Evolutionary conservation across 768 basidiomycete species (phyloP), one percentile per base, ranked within the genome.

Genomic region (Boletus sp.): DNA sequence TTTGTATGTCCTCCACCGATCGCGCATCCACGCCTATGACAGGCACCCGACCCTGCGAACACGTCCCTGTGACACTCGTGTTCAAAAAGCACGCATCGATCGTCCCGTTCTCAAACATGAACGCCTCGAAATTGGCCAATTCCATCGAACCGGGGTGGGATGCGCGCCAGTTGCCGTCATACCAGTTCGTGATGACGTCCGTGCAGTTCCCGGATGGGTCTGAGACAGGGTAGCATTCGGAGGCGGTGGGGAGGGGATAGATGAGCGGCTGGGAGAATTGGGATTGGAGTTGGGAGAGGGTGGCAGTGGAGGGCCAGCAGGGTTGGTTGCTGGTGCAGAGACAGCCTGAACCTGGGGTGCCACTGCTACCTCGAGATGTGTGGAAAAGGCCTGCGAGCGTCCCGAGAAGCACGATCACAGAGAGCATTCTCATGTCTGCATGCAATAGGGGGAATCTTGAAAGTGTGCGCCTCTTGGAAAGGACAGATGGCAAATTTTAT

Each of bases 201-300:
- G 32, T 33, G 32, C 32, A 33, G 32, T 33, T 33, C 32, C 70
- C 72, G 8, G 72, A 72, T 0, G 74, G 69, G 19, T 68, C 45
- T 0, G 61, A 57, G 4, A 55, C 32, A 0, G 77, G 71, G 52
- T 81, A 80, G 57, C 78, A 81, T 1, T 71, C 66, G 1, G 70
- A 69, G 3, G 74, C 77, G 3, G 73, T 71, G 1, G 79, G 77
- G 0, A 63, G 41, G 0, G 79, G 80, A 15, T 69, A 61, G 7
- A 81, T 46, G 32, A 81, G 69, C 0, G 77, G 76, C 27, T 75
- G 77, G 2, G 79, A 79, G 27, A 81, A 47, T 46, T 73, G 63
- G 4, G 62, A 59, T 7, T 70, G 57, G 11, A 79, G 68, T 6
- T 55, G 40, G 7, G 64, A 38, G 56, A 79, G 77, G 1, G 67